Base-by-base conservation (phyloP, 306 rosid species). In the Notholithocarpus densiflorus region DNA sequence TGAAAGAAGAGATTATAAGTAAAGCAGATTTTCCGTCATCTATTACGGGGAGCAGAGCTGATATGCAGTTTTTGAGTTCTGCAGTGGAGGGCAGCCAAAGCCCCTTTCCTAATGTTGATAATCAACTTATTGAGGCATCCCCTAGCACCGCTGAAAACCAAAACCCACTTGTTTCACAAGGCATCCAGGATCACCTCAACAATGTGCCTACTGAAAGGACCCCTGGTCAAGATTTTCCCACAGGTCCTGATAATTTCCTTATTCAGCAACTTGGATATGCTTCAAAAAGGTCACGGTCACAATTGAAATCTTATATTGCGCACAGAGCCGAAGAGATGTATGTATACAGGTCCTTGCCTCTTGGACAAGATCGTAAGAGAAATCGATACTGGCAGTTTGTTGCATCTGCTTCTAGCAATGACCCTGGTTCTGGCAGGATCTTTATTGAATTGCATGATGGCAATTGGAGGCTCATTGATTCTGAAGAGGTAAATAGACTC, bases 401-500 rank as follows among this genome's bases (percentile, higher is more conserved):
- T 82, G 97, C 98, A 13, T 96, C 97, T 84, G 89, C 98, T 66
- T 96, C 99, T 68, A 90, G 96, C 82, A 87, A 80, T 80, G 99
- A 96, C 83, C 99, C 99, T 79, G 98, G 99, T 86, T 89, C 99
- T 82, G 99, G 97, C 69, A 93, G 99, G 89, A 88, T 96, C 71
- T 93, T 96, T 73, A 79, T 89, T 77, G 99, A 96, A 86, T 84
- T 85, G 79, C 90, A 84, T 73, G 95, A 89, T 80, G 97, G 97
- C 76, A 89, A 82, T 34, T 96, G 98, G 99, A 88, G 85, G 87
- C 97, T 96, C 77, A 90, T 96, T 81, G 99, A 96, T 84, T 89
- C 96, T 24, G 96, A 89, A 86, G 99, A 91, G 98, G 99, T 96
- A 87, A 51, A 55, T 81, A 5, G 18, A 23, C 37, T 31, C 53